phyloP scores from a whole-genome alignment of 192 early-diverging fungal genomes.

The Pilobolus umbonatus region DNA sequence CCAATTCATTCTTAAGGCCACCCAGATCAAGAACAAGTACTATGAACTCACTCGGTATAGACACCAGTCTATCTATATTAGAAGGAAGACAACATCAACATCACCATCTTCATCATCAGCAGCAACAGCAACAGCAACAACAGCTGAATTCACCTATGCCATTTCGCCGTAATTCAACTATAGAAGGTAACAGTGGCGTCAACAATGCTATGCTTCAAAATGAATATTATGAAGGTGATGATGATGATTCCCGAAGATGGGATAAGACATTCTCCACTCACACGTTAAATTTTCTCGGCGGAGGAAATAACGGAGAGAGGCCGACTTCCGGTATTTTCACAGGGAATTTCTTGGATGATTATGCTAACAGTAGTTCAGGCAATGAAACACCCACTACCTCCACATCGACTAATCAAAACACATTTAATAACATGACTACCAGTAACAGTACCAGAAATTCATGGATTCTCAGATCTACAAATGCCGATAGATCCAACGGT shows the following conservation, averaged over 20 bases:
- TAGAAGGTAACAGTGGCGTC: conserved; percentile 15
- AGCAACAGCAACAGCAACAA: no score
- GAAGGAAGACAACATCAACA: conserved; percentile 5
- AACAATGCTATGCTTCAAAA: conserved; percentile 6
- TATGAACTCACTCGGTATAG: conserved; percentile 20
- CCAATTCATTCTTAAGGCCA: conserved; percentile 15
- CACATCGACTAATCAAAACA: no score
- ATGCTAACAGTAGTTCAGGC: not conserved
- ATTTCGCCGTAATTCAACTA: conserved; percentile 23
- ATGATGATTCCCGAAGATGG: conserved; percentile 47
- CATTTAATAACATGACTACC: not conserved
- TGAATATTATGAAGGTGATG: conserved; percentile 44
- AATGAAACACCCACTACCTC: not conserved
- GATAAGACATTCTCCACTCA: conserved; percentile 35
- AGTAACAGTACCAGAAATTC: conserved; percentile 8
- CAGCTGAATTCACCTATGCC: conserved; percentile 20
- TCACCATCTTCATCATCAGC: no score
- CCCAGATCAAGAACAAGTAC: conserved; percentile 31
- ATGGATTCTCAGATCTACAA: not conserved
- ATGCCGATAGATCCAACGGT: conserved; percentile 39
- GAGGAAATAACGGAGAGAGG: conserved; percentile 12
- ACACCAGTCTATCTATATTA: conserved; percentile 12
- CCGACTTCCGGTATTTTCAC: conserved; percentile 19
- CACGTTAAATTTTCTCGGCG: conserved; percentile 24
- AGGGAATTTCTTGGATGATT: not conserved